phyloP scores from a whole-genome alignment of 2,329 filamentous ascomycete species.

The Ophiostoma piceae region DNA sequence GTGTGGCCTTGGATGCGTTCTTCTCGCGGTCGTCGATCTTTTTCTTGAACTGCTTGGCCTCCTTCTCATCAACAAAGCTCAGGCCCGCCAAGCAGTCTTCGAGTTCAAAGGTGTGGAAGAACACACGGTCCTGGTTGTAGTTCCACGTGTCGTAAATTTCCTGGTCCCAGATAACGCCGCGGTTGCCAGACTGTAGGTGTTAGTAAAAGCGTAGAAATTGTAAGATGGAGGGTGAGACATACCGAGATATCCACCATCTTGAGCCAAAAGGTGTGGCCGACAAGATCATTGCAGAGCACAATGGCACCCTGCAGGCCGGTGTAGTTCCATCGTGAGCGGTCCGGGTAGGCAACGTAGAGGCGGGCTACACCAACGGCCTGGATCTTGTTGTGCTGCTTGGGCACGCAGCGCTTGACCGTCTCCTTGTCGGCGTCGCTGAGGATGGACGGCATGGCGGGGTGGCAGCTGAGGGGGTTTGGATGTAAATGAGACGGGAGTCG shows the following conservation, averaged over 20 bases:
- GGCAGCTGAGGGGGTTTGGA: background rate
- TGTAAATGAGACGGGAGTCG: background rate
- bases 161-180: slow-evolving; percentile 93
- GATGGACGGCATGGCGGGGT: slow-evolving; percentile 53
- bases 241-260: slow-evolving; percentile 97
- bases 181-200: slow-evolving; percentile 57
- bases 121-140: slow-evolving; percentile 95
- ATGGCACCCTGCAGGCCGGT: slow-evolving; percentile 88
- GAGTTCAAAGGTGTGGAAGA: slow-evolving; percentile 96
- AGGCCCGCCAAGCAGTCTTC: slow-evolving; percentile 86
- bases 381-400: slow-evolving; percentile 95
- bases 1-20: slow-evolving; percentile 84
- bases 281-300: slow-evolving; percentile 87
- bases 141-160: slow-evolving; percentile 93
- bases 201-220: too few species aligned
- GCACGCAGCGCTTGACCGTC: slow-evolving; percentile 88
- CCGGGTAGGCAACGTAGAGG: slow-evolving; percentile 88
- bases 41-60: slow-evolving; percentile 94
- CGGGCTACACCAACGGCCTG: slow-evolving; percentile 88
- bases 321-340: slow-evolving; percentile 82
- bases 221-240: too few species aligned
- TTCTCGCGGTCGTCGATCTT: slow-evolving; percentile 96
- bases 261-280: slow-evolving; percentile 94
- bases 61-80: slow-evolving; percentile 94
- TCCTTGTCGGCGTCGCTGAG: slow-evolving; percentile 92